A percentile compares a stretch with the other conserved stretches of the same genome.
These are phyloP conservation scores for Pholiota conissans DNA, from an alignment of 768 basidiomycete genomes.

Conservation along the genomic window DNA sequence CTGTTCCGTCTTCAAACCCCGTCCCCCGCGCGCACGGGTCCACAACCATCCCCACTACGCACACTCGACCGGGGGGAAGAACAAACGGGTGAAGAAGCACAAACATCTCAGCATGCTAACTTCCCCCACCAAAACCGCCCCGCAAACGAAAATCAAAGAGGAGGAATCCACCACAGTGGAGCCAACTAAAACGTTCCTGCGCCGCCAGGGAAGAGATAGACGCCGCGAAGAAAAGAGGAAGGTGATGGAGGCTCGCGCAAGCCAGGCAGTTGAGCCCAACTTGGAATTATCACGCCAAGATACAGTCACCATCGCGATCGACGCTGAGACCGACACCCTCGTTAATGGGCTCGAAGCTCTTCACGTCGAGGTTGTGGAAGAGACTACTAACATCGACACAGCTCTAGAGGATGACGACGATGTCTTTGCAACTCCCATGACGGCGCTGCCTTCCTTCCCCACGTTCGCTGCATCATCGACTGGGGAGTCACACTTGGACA, in stretches of 20 bases:
- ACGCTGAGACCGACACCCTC: constrained; percentile 24
- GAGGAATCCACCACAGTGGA: constrained; percentile 17
- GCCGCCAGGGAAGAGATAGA: constrained; percentile 50
- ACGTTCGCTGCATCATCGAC: constrained; percentile 24
- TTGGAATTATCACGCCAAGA: not conserved
- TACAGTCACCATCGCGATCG: not conserved
- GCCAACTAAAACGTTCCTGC: constrained; percentile 32
- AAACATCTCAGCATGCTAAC: constrained; percentile 28
- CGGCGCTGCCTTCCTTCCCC: constrained; percentile 23
- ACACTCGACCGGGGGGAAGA: constrained; percentile 32
- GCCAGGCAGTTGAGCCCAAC: constrained; percentile 16
- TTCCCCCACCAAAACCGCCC: constrained; percentile 7
- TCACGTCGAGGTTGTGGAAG: constrained; percentile 27
- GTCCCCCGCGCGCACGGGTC: constrained; percentile 50
- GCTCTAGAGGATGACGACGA: constrained; percentile 32
- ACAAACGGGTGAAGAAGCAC: constrained; percentile 39
- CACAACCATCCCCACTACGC: constrained; percentile 30
- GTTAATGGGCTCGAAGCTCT: constrained; percentile 31
- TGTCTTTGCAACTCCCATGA: constrained; percentile 35
- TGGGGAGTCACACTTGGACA: constrained; percentile 28
- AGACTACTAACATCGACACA: constrained; percentile 6
- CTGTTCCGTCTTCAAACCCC: constrained; percentile 71
- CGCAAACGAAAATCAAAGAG: constrained; percentile 5
- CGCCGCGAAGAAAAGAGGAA: constrained; percentile 48
- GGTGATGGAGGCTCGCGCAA: constrained; percentile 31